Base-by-base conservation (phyloP, 441 rosid species). In the Populus hybrid region DNA sequence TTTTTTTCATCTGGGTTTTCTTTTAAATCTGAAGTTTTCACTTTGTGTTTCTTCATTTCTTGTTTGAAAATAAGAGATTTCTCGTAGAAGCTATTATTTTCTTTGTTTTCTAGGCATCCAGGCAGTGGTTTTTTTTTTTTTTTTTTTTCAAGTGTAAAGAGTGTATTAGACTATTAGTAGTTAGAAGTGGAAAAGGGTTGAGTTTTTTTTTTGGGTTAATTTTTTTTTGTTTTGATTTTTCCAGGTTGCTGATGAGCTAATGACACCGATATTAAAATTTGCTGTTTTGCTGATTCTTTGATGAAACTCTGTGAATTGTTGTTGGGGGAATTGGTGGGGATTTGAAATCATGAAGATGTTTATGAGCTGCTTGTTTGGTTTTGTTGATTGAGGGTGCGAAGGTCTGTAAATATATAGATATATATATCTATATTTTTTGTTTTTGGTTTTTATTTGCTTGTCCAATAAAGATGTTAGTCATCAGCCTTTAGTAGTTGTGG, bases 341-440 rank as follows among this genome's bases (percentile, higher is more conserved):
- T 77, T 66, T 89, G 85, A 82, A 78, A 84, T 80, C 86, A 91
- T 86, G 93, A 86, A 89, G 88, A 90, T 90, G 72, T 84, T 87
- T 30, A 81, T 89, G 89, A 88, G 81, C 71, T 89, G 92, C 70
- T 88, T 84, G 70, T 89, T 87, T 82, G 97, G 97, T 66, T 94
- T 94, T 86, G 97, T 93, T 67, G 95, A 93, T 75, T 93, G 93
- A 91, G 85, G 71, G 77, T 26, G 10, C 14, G 72, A 77, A 36
- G 71, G 65, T 80, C 68, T 70, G 77, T 63, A 59, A 80, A 81
- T 81, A 82, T 35, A 72, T 40, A 34, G 36, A 34, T 34, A 34
- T 34, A 34, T 40, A 38, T 40, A 40, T 10, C 50, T 40, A 40
- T 40, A 50, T 75, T 38, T 64, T 75, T 34, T 69, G 66, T 61